These are phyloP conservation scores for Lasiosphaeria miniovina DNA, from an alignment of 495 filamentous ascomycete species.

Conservation along the genomic window DNA sequence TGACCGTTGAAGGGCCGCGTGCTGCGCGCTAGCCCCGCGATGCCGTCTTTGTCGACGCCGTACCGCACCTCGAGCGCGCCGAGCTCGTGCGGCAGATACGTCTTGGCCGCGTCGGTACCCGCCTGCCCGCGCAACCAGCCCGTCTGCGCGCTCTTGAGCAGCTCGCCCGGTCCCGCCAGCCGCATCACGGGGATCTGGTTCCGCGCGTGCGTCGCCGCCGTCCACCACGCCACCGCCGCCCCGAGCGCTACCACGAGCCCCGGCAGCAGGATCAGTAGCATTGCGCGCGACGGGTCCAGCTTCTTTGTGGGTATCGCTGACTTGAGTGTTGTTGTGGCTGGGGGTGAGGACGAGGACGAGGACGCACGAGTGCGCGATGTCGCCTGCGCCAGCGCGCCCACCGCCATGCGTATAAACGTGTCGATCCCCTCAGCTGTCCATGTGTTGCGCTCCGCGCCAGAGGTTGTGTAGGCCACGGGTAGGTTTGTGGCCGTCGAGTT, in stretches of 20 bases:
- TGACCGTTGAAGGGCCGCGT: neutral
- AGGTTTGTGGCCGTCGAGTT: conserved; percentile 22
- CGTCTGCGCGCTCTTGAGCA: conserved; percentile 31
- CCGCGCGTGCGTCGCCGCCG: conserved; percentile 5
- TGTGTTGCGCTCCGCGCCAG: conserved; percentile 14
- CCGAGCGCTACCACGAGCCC: conserved; percentile 13
- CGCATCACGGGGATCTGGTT: conserved; percentile 29
- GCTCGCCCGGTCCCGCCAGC: conserved; percentile 13
- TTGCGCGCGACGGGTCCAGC: conserved; percentile 11
- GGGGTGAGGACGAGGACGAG: neutral
- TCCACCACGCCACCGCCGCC: conserved; percentile 10
- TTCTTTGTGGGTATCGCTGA: conserved; percentile 6
- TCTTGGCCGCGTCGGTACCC: conserved; percentile 24
- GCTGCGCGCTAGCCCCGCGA: conserved; percentile 20
- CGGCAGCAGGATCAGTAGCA: conserved; percentile 23
- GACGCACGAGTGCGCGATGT: conserved; percentile 6
- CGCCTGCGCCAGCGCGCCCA: conserved; percentile 28
- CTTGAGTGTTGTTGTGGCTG: conserved; percentile 1
- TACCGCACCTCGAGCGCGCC: conserved; percentile 19
- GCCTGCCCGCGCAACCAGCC: conserved; percentile 20
- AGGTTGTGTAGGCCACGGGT: conserved; percentile 19
- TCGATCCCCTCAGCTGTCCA: conserved; percentile 27
- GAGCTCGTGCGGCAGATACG: conserved; percentile 24
- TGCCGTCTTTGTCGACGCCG: conserved; percentile 22
- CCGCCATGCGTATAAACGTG: conserved; percentile 24